phyloP scores from a whole-genome alignment of 1,284 basidiomycete genomes.

The Rhodotorula sp. region DNA sequence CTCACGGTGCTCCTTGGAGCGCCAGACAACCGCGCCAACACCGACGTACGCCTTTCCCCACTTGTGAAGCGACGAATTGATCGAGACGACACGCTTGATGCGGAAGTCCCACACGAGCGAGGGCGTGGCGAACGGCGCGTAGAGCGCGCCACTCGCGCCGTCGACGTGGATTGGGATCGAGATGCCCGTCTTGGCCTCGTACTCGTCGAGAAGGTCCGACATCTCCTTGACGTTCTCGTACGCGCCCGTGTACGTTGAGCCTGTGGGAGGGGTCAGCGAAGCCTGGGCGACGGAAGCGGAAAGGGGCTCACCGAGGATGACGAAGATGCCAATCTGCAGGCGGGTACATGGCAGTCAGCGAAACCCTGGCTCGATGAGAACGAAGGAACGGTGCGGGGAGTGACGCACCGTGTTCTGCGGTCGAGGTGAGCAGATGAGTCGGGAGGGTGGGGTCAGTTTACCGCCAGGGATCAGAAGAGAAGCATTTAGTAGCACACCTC shows the following conservation, averaged over 20 bases:
- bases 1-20: slow-evolving; percentile 58
- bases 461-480: too few species aligned
- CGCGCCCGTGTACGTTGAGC: slow-evolving; percentile 83
- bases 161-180: slow-evolving; percentile 71
- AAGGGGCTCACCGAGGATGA: slow-evolving; percentile 68
- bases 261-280: slow-evolving; percentile 43
- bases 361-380: too few species aligned
- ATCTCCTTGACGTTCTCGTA: slow-evolving; percentile 91
- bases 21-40: slow-evolving; percentile 85
- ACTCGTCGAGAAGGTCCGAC: slow-evolving; percentile 79
- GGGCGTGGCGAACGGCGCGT: slow-evolving; percentile 56
- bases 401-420: slow-evolving; percentile 26
- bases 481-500: slow-evolving; percentile 62
- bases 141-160: slow-evolving; percentile 62
- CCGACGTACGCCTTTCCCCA: slow-evolving; percentile 85
- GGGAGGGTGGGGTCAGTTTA: too few species aligned
- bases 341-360: neutral
- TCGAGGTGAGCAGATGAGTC: too few species aligned
- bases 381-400: too few species aligned
- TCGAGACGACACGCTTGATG: slow-evolving; percentile 81
- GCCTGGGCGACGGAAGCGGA: slow-evolving; percentile 29
- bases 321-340: slow-evolving; percentile 57
- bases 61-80: slow-evolving; percentile 59
- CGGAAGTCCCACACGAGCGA: slow-evolving; percentile 83
- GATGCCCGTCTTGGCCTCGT: slow-evolving; percentile 73